Percentiles rank a stretch among this genome's conserved stretches.
Evolutionary conservation across 2,329 filamentous ascomycete species (phyloP).

Genomic region (Trichophyton simii): DNA sequence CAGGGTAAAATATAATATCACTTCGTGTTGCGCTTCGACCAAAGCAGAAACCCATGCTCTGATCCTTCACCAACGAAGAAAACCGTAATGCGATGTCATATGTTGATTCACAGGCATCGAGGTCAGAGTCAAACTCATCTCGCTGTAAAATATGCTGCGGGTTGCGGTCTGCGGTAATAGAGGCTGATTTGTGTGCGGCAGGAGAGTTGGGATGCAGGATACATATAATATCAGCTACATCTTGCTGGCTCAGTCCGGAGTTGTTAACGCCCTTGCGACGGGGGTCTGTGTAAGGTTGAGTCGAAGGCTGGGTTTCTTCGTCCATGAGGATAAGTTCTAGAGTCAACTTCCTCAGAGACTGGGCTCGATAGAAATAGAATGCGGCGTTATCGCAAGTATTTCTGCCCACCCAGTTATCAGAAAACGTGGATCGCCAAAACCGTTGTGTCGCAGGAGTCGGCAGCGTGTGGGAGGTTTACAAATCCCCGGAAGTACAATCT

Average conservation of each 20-base stretch:
- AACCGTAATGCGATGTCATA: constrained; percentile 65
- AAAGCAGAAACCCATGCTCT: constrained; percentile 66
- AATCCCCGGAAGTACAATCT: neutral
- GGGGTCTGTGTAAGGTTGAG: constrained; percentile 70
- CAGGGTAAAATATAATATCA: constrained; percentile 58
- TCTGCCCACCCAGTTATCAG: neutral
- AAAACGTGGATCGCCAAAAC: neutral
- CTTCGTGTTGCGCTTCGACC: constrained; percentile 61
- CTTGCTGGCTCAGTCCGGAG: constrained; percentile 68
- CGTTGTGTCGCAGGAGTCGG: neutral
- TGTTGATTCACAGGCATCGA: constrained; percentile 18
- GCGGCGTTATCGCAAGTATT: neutral
- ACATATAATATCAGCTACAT: constrained; percentile 79
- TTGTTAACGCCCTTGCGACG: constrained; percentile 66
- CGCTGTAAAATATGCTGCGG: constrained; percentile 51
- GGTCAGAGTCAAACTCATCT: constrained; percentile 32
- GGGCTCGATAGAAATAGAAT: neutral
- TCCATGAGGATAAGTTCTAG: neutral
- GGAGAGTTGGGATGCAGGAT: constrained; percentile 69
- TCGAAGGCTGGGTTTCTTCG: constrained; percentile 49
- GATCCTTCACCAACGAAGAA: constrained; percentile 58
- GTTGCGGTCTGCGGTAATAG: constrained; percentile 38
- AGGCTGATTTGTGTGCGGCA: constrained; percentile 59
- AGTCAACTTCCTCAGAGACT: neutral
- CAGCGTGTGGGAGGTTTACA: neutral